Evolutionary conservation across 441 rosid species (phyloP).

Genomic region (Pelargonium australe): DNA sequence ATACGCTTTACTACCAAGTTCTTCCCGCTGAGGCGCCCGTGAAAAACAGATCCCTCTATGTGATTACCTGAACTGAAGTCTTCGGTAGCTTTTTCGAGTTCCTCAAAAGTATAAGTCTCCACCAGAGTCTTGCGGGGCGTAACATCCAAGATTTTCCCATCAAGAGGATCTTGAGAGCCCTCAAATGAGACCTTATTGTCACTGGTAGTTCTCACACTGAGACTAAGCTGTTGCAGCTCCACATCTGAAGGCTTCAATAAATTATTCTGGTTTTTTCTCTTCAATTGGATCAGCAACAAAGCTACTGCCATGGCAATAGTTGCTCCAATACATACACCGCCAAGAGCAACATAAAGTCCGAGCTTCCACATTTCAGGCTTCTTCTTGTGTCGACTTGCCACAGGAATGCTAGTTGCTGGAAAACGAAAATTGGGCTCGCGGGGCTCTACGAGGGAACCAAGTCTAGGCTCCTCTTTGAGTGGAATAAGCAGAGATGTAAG

Average conservation of each 20-base stretch:
- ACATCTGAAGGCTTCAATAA: constrained; percentile 37
- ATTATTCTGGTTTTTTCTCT: constrained; percentile 35
- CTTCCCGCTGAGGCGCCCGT: constrained; percentile 73
- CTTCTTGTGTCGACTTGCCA: constrained; percentile 23
- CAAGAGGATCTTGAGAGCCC: constrained; percentile 52
- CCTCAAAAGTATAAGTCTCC: constrained; percentile 54
- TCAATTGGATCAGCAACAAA: constrained; percentile 36
- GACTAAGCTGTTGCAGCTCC: constrained; percentile 67
- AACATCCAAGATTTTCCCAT: constrained; percentile 35
- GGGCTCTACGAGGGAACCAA: constrained; percentile 34
- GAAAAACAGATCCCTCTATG: constrained; percentile 68
- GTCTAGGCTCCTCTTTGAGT: constrained; percentile 35
- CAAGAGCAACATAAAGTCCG: constrained; percentile 50
- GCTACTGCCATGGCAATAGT: constrained; percentile 44
- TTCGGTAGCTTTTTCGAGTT: constrained; percentile 70
- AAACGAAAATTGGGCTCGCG: constrained; percentile 32
- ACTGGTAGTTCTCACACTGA: constrained; percentile 71
- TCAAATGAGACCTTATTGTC: constrained; percentile 83
- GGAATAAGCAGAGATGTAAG: constrained; percentile 56
- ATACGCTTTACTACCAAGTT: constrained; percentile 60
- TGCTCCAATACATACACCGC: constrained; percentile 45
- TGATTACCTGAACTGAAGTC: constrained; percentile 63
- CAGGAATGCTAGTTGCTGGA: constrained; percentile 17
- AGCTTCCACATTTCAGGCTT: constrained; percentile 44
- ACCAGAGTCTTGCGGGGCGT: constrained; percentile 41